phyloP scores from a whole-genome alignment of 441 rosid species.

The Omphalea diandra region DNA sequence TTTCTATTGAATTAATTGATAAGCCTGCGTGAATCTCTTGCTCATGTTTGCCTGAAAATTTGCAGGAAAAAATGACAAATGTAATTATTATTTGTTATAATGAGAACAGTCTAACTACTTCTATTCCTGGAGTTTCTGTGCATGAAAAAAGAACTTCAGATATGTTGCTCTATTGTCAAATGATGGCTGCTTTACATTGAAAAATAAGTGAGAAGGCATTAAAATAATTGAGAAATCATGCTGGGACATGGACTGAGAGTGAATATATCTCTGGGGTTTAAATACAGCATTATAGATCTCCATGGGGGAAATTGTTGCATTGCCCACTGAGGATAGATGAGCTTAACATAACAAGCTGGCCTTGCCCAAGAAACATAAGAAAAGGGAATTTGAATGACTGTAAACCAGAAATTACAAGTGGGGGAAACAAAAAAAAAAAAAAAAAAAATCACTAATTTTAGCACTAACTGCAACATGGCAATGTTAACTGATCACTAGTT shows the following conservation, averaged over 20 bases:
- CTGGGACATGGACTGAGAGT: background rate
- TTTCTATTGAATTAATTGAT: background rate
- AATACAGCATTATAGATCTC: background rate
- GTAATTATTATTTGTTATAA: background rate
- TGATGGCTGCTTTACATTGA: background rate
- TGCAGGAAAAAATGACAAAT: background rate
- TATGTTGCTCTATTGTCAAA: background rate
- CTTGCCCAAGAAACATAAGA: background rate
- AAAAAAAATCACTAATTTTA: too few relatives aligned
- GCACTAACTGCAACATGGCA: too few relatives aligned
- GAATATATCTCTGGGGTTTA: background rate
- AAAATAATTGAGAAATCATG: background rate
- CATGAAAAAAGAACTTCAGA: background rate
- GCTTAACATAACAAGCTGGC: background rate
- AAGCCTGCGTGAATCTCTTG: background rate
- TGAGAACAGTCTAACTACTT: background rate
- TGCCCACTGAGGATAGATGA: too few relatives aligned
- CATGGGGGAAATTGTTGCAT: background rate
- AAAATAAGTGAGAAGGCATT: too few relatives aligned
- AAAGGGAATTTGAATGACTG: background rate
- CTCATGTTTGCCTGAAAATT: background rate
- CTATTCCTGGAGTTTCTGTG: background rate
- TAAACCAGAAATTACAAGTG: too few relatives aligned
- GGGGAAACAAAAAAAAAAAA: too few relatives aligned
- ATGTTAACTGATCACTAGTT: background rate